Base-by-base conservation (phyloP, 352 stramenopile genomes). In the Pilasporangium apinafurcum region DNA sequence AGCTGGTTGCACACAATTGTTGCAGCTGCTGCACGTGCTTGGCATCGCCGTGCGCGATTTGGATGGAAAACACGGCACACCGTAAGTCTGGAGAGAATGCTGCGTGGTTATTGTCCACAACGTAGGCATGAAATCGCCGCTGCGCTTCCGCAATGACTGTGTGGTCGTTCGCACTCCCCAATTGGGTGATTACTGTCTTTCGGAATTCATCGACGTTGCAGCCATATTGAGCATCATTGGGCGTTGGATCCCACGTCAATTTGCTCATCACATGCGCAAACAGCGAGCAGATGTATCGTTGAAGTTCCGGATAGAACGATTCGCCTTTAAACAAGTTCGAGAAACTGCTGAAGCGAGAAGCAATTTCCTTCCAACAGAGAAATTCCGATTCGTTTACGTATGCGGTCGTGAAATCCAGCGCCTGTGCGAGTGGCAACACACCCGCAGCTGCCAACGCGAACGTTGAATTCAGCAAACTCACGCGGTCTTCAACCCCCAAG, bases 391-490 rank as follows among this genome's bases (percentile, higher is more conserved):
- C 78, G 25, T 77, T 46, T 1, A 68, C 48, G 35, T 76, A 86
- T n/a, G 75, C 64, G 5, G 33, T 65, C 0, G 61, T 78, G 50
- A 86, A 88, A 26, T 86, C 70, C 10, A 91, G 36, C 9, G 75
- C 78, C 7, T 78, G 51, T 2, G 71, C 34, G 1, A 88, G 53
- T 4, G 53, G 48, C 17, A 86, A 26, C 10, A 76, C 54, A 2
- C 75, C 79, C n/a, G 62, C 55, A 2, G 50, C 55, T 13, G 95
- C 88, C 38, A 98, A 76, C n/a, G 87, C 78, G 65, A 97, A 98
- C 12, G 77, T 66, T 48, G 97, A 95, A 49, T 75, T 89, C 6
- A 98, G 43, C 18, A 98, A 56, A 22, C 90, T 95, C 28, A 96
- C 86, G 8, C 95, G 83, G 56, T 98, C 95, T 6, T 81, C 68